phyloP scores from a whole-genome alignment of 2,329 filamentous ascomycete species.

The Huntiella abstrusa region DNA sequence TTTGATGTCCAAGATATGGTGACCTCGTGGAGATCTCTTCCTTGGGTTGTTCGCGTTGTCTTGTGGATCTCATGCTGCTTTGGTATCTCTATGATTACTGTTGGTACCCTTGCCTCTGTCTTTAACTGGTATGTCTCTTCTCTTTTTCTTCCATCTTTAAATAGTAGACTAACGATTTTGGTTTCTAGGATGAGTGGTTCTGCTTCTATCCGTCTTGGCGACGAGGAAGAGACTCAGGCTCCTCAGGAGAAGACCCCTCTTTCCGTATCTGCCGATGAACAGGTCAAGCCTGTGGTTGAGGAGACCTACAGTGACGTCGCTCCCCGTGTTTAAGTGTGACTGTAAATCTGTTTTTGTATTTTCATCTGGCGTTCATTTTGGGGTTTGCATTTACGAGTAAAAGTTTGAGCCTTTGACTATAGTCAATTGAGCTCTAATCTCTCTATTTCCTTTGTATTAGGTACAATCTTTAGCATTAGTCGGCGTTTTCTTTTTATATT shows the following conservation, averaged over 20 bases:
- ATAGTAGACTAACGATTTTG: background rate
- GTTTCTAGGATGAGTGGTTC: background rate
- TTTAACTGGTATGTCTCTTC: constrained; percentile 5
- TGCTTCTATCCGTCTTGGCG: constrained; percentile 5
- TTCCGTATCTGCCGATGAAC: background rate
- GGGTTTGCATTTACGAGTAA: too few relatives aligned
- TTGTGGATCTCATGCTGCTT: constrained; percentile 9
- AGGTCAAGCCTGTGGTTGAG: too few relatives aligned
- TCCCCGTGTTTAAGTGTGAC: too few relatives aligned
- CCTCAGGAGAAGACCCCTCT: background rate
- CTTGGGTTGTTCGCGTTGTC: constrained; percentile 5
- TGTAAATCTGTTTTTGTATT: too few relatives aligned
- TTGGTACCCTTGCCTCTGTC: background rate
- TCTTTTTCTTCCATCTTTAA: background rate
- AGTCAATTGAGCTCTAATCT: too few relatives aligned
- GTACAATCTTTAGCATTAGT: too few relatives aligned
- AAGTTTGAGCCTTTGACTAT: too few relatives aligned
- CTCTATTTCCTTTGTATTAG: too few relatives aligned
- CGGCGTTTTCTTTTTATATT: too few relatives aligned
- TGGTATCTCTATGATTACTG: constrained; percentile 4
- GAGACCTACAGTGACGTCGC: too few relatives aligned
- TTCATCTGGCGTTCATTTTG: too few relatives aligned
- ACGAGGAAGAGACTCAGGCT: background rate
- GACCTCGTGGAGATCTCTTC: constrained; percentile 5
- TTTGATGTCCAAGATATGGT: constrained; percentile 2